Conservation (phyloP, 2,329 filamentous ascomycete species). For the Pseudogymnoascus sp. region DNA sequence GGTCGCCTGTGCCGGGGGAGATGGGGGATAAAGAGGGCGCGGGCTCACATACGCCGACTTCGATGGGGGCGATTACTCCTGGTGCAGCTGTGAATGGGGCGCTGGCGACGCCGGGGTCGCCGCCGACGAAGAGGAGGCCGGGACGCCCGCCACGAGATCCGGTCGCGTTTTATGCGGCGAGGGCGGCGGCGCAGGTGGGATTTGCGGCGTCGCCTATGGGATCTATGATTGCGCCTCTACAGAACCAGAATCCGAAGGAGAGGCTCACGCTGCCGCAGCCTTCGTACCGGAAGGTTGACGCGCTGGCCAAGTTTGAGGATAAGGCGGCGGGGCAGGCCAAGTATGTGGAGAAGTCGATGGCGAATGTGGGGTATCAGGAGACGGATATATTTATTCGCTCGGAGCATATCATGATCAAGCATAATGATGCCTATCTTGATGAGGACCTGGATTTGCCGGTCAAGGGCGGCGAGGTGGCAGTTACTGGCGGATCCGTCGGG, state of each 20-base stretch:
- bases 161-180: constrained; percentile 47
- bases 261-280: constrained; percentile 69
- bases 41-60: neutral
- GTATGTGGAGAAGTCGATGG: constrained; percentile 95
- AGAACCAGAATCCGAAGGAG: constrained; percentile 73
- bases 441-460: constrained; percentile 49
- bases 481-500: constrained; percentile 50
- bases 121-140: constrained; percentile 48
- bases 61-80: neutral
- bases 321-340: constrained; percentile 77
- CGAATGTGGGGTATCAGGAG: constrained; percentile 90
- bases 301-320: constrained; percentile 74
- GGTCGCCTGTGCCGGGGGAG: neutral
- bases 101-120: constrained; percentile 18
- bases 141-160: constrained; percentile 58
- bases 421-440: constrained; percentile 49
- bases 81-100: neutral
- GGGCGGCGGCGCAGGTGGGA: constrained; percentile 30
- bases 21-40: neutral
- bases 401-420: constrained; percentile 62
- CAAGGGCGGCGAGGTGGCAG: constrained; percentile 49
- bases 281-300: constrained; percentile 66
- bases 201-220: constrained; percentile 40
- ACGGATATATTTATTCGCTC: constrained; percentile 80
- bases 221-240: constrained; percentile 63